phyloP scores from a whole-genome alignment of 202 grass and related monocot genomes.

The Digitaria exilis region DNA sequence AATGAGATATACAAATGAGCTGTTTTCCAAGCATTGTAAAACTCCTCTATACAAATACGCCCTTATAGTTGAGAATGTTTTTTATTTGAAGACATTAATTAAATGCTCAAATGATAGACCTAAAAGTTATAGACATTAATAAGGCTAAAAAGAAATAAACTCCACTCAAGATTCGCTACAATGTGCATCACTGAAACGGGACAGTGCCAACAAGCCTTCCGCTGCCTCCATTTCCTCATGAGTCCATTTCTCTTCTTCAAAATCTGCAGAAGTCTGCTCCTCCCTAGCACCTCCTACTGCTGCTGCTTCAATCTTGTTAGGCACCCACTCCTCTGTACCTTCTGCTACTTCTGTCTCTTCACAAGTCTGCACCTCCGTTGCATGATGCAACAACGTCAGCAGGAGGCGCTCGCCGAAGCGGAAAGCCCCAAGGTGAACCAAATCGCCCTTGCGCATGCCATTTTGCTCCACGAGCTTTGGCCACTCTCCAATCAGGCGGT shows the following conservation, averaged over 20 bases:
- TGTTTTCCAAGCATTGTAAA: too few relatives aligned
- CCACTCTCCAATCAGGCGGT: conserved; percentile 12
- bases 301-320: neutral
- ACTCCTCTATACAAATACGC: too few relatives aligned
- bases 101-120: too few relatives aligned
- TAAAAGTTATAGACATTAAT: too few relatives aligned
- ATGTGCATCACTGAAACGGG: neutral
- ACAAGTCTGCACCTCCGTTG: neutral
- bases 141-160: too few relatives aligned
- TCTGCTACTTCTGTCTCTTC: neutral
- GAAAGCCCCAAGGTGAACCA: conserved; percentile 17
- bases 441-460: neutral
- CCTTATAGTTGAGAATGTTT: too few relatives aligned
- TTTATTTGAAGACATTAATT: too few relatives aligned
- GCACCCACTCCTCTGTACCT: neutral
- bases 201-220: neutral
- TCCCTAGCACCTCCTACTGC: neutral
- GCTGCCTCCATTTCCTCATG: neutral
- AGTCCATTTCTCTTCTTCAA: neutral
- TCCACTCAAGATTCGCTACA: neutral
- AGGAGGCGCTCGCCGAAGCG: neutral
- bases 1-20: too few relatives aligned
- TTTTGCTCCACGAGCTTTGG: neutral
- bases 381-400: neutral
- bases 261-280: neutral